Evolutionary conservation across 73 alveolate genomes (phyloP), one percentile per base, ranked within the genome.

Genomic region (Paramecium sonneborni): DNA sequence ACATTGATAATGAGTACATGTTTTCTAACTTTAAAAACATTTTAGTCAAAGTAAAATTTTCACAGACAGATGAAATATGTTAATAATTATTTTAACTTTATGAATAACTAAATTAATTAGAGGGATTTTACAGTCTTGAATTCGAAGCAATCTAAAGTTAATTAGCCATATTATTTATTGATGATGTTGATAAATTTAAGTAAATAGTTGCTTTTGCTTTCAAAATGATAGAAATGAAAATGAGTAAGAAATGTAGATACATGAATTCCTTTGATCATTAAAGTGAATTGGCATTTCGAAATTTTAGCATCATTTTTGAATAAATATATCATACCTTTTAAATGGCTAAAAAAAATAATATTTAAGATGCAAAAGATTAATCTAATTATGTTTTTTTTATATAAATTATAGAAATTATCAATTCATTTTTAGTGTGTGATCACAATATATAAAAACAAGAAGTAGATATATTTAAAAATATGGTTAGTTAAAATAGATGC

Each of bases 401-500:
- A 30, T 46, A 39, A 43, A 79, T 79, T 41, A 20, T 44, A 1
- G 46, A 46, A 20, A 79, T 79, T 30, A 44, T 79, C 24, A 79
- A 79, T 43, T 9, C 11, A 79, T 79, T 79, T 24, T 43, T 79
- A 43, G 28, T 20, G 11, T 79, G 90, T 79, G 90, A 79, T 20
- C 90, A 79, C n/a, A 39, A 79, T 62, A n/a, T 62, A 2, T 79
- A 79, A 26, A 38, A 18, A 20, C 41, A 39, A 8, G 90, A 79
- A 43, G 44, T 20, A 23, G 76, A 79, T 3, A 30, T 79, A 11
- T 30, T 79, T 24, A 79, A 79, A 46, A 79, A 79, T 41, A 30
- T 79, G 72, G 90, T 79, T 38, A 79, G 90, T 46, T 41, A 79
- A 79, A 79, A 79, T 43, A 79, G 90, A 43, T 79, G 90, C 41